These are phyloP conservation scores for Hymenoscyphus infarciens DNA, from an alignment of 2,329 filamentous ascomycete species.

Conservation along the genomic window DNA sequence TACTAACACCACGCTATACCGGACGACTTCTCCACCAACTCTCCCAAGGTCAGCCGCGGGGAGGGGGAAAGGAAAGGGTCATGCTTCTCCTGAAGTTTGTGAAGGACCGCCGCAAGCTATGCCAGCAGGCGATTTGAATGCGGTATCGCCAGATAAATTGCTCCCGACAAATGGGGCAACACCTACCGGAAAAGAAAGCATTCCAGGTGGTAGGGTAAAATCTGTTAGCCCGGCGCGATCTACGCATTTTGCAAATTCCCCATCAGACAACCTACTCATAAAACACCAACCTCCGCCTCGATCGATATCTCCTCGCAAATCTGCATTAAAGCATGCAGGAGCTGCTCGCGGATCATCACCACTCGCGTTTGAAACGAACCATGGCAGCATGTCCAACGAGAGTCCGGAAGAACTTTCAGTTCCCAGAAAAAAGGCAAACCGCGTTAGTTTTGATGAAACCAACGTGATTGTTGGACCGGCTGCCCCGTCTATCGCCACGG, in stretches of 20 bases:
- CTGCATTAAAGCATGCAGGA: conserved; percentile 65
- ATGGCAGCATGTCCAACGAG: conserved; percentile 37
- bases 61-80: conserved; percentile 27
- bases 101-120: conserved; percentile 22
- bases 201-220: conserved; percentile 35
- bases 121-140: conserved; percentile 27
- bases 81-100: conserved; percentile 24
- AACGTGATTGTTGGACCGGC: conserved; percentile 52
- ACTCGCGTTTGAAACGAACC: conserved; percentile 35
- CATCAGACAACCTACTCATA: conserved; percentile 49
- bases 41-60: conserved; percentile 26
- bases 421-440: conserved; percentile 59
- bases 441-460: conserved; percentile 75
- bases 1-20: conserved; percentile 11
- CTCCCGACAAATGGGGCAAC: conserved; percentile 17
- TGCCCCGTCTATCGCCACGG: conserved; percentile 37
- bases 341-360: conserved; percentile 50
- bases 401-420: conserved; percentile 28
- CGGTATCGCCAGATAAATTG: conserved; percentile 12
- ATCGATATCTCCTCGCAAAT: conserved; percentile 73
- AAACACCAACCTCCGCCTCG: conserved; percentile 67
- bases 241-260: conserved; percentile 61
- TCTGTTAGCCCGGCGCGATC: conserved; percentile 61
- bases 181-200: conserved; percentile 25
- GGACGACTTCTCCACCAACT: conserved; percentile 29